phyloP scores from a whole-genome alignment of 306 rosid genomes.

The Prunus mongolica region DNA sequence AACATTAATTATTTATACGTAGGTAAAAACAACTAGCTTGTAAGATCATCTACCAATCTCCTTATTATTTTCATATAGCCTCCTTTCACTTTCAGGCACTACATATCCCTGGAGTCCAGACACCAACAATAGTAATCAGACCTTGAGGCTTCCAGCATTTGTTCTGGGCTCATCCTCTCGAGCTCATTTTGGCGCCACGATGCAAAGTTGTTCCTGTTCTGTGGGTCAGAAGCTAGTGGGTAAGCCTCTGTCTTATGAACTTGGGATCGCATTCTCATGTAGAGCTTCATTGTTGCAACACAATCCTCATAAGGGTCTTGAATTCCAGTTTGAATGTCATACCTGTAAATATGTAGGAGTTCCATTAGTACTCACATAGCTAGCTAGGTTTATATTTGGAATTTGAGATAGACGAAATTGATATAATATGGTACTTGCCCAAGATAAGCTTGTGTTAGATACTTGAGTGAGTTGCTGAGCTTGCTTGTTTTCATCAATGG shows the following conservation, averaged over 20 bases:
- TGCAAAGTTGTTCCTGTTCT: slow-evolving; percentile 70
- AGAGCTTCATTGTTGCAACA: slow-evolving; percentile 77
- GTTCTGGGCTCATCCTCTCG: slow-evolving; percentile 82
- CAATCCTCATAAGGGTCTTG: slow-evolving; percentile 91
- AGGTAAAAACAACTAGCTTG: neutral
- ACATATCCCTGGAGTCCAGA: slow-evolving; percentile 47
- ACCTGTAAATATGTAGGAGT: slow-evolving; percentile 36
- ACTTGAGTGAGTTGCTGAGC: slow-evolving; percentile 91
- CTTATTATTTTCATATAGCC: neutral
- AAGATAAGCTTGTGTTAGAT: slow-evolving; percentile 80
- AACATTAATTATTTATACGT: no score
- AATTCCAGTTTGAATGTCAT: slow-evolving; percentile 79
- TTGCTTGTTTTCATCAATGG: slow-evolving; percentile 97
- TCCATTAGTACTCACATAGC: neutral
- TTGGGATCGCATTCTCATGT: slow-evolving; percentile 75
- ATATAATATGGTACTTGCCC: slow-evolving; percentile 47
- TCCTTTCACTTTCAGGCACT: neutral
- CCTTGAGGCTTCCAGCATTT: slow-evolving; percentile 74
- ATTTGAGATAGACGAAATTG: neutral
- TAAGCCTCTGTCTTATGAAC: slow-evolving; percentile 50
- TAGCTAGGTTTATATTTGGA: neutral
- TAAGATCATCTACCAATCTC: neutral
- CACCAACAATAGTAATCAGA: slow-evolving; percentile 98
- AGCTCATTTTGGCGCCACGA: slow-evolving; percentile 70
- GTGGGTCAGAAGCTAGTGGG: slow-evolving; percentile 70